A percentile compares a stretch with the other conserved stretches of the same genome.
Conservation (phyloP, 116 monocot species). For the Thalassia testudinum region DNA sequence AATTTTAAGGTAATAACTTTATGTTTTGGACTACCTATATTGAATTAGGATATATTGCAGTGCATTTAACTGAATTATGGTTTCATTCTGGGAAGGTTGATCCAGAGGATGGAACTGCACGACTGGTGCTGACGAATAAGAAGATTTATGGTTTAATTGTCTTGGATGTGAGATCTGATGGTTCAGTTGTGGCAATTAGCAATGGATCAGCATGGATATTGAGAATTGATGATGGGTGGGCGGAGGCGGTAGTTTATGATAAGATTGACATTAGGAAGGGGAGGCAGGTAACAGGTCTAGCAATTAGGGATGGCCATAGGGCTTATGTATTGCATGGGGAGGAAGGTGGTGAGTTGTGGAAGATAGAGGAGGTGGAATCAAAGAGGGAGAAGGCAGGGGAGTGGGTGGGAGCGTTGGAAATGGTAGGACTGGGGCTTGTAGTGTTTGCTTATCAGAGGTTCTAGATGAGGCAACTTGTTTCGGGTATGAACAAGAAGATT, state of each 20-base stretch:
- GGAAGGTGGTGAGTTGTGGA: slow-evolving; percentile 4
- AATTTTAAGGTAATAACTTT: no score
- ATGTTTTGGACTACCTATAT: no score
- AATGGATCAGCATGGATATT: slow-evolving; percentile 11
- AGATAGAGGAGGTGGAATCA: slow-evolving; percentile 76
- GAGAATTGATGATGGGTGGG: slow-evolving; percentile 55
- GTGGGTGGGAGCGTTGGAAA: slow-evolving; percentile 39
- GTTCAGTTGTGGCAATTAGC: slow-evolving; percentile 18
- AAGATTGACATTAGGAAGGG: slow-evolving; percentile 17
- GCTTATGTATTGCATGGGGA: slow-evolving; percentile 27
- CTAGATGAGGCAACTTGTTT: slow-evolving; percentile 59
- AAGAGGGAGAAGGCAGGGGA: slow-evolving; percentile 45
- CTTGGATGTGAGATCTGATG: slow-evolving; percentile 34
- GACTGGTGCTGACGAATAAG: slow-evolving; percentile 12
- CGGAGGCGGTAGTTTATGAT: slow-evolving; percentile 28
- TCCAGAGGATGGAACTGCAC: no score
- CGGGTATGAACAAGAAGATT: slow-evolving; percentile 63
- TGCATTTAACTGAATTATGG: no score
- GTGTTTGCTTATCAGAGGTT: slow-evolving; percentile 75
- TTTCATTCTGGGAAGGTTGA: no score
- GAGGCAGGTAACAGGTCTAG: slow-evolving; percentile 15
- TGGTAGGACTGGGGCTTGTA: slow-evolving; percentile 43
- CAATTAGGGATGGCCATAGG: slow-evolving; percentile 32
- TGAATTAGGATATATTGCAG: no score
- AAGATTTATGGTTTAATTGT: neutral